Evolutionary conservation across 768 basidiomycete genomes (phyloP), one percentile per base, ranked within the genome.

Genomic region (Trametes punicea): DNA sequence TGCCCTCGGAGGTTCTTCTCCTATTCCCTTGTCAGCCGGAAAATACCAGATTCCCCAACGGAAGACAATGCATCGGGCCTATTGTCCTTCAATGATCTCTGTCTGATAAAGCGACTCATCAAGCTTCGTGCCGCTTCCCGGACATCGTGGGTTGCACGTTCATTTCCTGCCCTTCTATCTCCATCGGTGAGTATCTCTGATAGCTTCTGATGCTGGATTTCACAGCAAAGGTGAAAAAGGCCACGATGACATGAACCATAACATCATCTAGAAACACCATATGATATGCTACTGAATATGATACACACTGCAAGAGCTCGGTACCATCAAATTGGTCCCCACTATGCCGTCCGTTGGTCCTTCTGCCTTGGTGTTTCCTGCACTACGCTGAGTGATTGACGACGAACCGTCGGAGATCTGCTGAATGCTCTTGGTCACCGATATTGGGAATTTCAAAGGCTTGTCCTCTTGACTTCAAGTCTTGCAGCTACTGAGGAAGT

Each of bases 1-100:
- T 23, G 18, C 33, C 52, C 51, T 54, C 57, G 57, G 57, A 59
- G 50, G 44, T 46, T 50, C 56, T 50, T 51, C 23, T 39, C 25
- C 29, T 29, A 20, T 46, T 39, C 36, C 29, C 38, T 40, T 10
- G 34, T n/a, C n/a, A n/a, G n/a, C 45, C 30, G 38, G 38, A 42
- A 38, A 46, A 41, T 20, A 30, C 50, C 30, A 46, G 27, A 44
- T 40, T 33, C 29, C 29, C 38, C 25, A 21, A 27, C 45, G 38
- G 34, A 41, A 25, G 41, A 27, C 57, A 25, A 10, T 48, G 9
- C 16, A 25, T 50, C 48, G 57, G 51, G 33, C 30, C 52, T 11
- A 16, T 26, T 23, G 18, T 33, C 3, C 51, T 39, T 16, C 38
- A n/a, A n/a, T n/a, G n/a, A n/a, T 42, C n/a, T 26, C 27, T 5